Evolutionary conservation across 1,284 basidiomycete genomes (phyloP), one percentile per base, ranked within the genome.

Genomic region (Termitomyces sp.): DNA sequence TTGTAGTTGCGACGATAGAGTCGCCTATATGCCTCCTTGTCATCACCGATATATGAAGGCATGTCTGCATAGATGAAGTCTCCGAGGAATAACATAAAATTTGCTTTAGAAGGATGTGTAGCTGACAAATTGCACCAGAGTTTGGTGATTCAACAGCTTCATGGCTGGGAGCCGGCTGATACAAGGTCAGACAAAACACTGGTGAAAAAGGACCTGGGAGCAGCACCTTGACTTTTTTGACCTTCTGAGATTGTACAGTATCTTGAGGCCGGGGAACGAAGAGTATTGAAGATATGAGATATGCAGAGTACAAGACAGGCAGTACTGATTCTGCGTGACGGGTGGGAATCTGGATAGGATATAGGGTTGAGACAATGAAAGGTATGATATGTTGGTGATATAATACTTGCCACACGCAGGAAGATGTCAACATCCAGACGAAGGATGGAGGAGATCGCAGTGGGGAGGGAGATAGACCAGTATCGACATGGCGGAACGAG

Each of bases 11-110:
- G 56, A 17, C 87, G 72, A 62, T 90, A 90, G 13, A 87, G 72
- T 41, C 84, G 75, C 55, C 79, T 69, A 65, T 87, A 90, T 7
- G 78, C 75, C 50, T 83, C 77, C 55, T 70, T 67, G 54, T 76
- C 69, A 58, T 83, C 79, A 1, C 84, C 83, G 10, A 77, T 75
- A 66, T 82, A 85, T 12, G 75, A 58, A 2, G 89, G 89, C 1
- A 90, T 82, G 64, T 92, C 88, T 5, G 84, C 86, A 61, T 92
- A 90, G 62, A 92, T 86, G 62, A 88, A 85, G 64, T 91, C 86
- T 1, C 86, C 86, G 50, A 88, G 68, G 64, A 87, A 81, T 10
- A 88, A 64, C 68, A 88, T 68, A 61, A 88, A 89, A 54, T 81
- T 77, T 1, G 74, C 67, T 83, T 38, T 21, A 6, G 38, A 10